Percentiles rank a stretch among this genome's conserved stretches.
These are phyloP conservation scores for Solanum pimpinellifolium DNA, from an alignment of 257 asterid species.

Conservation along the genomic window DNA sequence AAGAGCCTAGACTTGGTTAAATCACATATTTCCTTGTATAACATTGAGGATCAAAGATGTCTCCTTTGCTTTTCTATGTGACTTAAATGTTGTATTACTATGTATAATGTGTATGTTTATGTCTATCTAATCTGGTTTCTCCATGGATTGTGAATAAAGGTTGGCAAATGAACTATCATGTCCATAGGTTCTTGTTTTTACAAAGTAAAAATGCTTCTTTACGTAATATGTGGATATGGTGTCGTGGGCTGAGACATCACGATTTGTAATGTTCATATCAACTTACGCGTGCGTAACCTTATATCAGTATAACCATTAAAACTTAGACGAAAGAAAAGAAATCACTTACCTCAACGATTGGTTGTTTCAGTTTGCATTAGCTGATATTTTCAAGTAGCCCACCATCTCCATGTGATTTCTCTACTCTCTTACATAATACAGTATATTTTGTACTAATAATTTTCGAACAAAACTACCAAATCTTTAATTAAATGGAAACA, in stretches of 20 bases:
- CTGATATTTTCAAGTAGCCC: neutral
- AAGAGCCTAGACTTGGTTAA: constrained; percentile 35
- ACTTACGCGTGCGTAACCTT: neutral
- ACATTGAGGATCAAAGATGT: neutral
- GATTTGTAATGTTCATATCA: neutral
- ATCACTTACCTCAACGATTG: neutral
- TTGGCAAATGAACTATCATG: neutral
- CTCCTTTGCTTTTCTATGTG: neutral
- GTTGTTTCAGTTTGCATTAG: neutral
- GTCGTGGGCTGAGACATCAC: neutral
- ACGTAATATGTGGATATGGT: neutral
- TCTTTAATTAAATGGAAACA: neutral
- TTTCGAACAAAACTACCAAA: neutral
- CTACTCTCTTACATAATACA: neutral
- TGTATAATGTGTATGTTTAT: neutral
- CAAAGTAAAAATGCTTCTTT: neutral
- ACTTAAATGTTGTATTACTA: neutral
- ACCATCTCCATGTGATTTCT: neutral
- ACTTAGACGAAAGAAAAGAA: no score
- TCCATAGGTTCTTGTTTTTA: neutral
- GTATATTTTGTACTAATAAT: neutral
- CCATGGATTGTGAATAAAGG: neutral
- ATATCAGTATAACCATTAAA: neutral
- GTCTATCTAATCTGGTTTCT: neutral
- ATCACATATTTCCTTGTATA: neutral